A percentile compares a stretch with the other conserved stretches of the same genome.
Evolutionary conservation across 192 early-diverging fungal species (phyloP).

Genomic region (Coemansia reversa): DNA sequence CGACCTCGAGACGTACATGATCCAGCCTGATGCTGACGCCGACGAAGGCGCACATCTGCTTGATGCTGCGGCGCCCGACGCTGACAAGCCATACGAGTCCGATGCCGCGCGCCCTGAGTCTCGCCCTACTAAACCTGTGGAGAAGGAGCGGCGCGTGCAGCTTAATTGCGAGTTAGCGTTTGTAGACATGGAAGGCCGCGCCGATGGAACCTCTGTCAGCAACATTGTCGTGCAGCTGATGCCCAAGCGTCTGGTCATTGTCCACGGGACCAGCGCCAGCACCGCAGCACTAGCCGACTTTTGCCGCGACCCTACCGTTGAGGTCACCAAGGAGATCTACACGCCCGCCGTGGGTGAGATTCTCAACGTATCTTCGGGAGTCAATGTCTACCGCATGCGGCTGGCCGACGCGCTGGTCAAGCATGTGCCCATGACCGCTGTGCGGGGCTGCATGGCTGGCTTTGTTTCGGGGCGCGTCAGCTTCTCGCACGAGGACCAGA

Average conservation of each 20-base stretch:
- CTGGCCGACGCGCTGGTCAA: slow-evolving; percentile 85
- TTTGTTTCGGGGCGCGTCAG: slow-evolving; percentile 73
- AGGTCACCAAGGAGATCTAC: slow-evolving; percentile 81
- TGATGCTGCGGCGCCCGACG: slow-evolving; percentile 11
- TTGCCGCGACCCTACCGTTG: slow-evolving; percentile 60
- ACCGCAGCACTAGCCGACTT: slow-evolving; percentile 66
- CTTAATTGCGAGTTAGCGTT: slow-evolving; percentile 76
- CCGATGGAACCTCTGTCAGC: slow-evolving; percentile 81
- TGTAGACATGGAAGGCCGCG: slow-evolving; percentile 90
- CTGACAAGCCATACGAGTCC: slow-evolving; percentile 38
- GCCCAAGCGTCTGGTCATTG: slow-evolving; percentile 60
- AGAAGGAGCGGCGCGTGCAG: slow-evolving; percentile 56
- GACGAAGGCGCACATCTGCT: slow-evolving; percentile 35
- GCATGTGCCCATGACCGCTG: slow-evolving; percentile 63
- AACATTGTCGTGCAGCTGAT: slow-evolving; percentile 69
- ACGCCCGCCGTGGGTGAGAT: slow-evolving; percentile 79
- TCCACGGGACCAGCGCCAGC: slow-evolving; percentile 78
- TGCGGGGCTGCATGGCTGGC: slow-evolving; percentile 46
- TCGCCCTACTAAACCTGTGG: slow-evolving; percentile 78
- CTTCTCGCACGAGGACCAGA: slow-evolving; percentile 59
- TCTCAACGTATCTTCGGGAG: slow-evolving; percentile 85
- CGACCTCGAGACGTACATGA: slow-evolving; percentile 60
- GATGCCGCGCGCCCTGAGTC: slow-evolving; percentile 16
- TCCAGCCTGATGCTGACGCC: slow-evolving; percentile 30
- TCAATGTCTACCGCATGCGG: slow-evolving; percentile 83